Base-by-base conservation (phyloP, 768 basidiomycete species). In the Hygrocybe coccinea region DNA sequence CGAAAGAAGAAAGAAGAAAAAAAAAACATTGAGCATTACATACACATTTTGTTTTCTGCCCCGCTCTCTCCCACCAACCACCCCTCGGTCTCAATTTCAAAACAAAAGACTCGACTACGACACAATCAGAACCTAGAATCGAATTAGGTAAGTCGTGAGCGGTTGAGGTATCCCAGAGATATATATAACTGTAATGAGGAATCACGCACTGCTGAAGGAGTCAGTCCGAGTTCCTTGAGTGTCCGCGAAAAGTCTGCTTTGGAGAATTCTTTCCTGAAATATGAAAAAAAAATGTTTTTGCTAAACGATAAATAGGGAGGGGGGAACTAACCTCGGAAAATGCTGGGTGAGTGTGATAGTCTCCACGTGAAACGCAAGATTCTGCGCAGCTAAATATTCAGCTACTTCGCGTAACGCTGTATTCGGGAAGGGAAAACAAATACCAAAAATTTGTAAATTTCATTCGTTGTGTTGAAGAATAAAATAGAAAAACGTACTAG, bases 321-420 rank as follows among this genome's bases (percentile, higher is more conserved):
- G 41, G 36, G 19, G 14, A 21, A 64, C 77, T 59, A 64, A 86
- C 93, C 92, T 84, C 11, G 93, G 94, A 75, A 95, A 95, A 36
- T 88, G 84, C 60, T 86, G 85, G 0, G 89, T 77, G 58, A 97
- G 79, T 1, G 79, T 78, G 35, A 95, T 84, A 0, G 86, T 87
- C 33, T 92, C 90, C 12, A 87, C 89, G 62, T 86, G 82, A 19
- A 91, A 80, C 1, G 69, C 62, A 33, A 88, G 65, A 22, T 76
- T 78, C 69, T 95, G 92, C 0, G 81, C 82, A 3, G 91, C 93
- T 33, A 95, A 68, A 66, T 77, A 95, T 71, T 95, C 92, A 19
- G 93, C 92, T 1, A 95, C 92, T 61, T 89, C 89, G 0, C 80
- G 78, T 46, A 97, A 75, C 2, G 89, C 93, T 95, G 62, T 46